Evolutionary conservation across 306 rosid genomes (phyloP).

Genomic region (Parietaria judaica): DNA sequence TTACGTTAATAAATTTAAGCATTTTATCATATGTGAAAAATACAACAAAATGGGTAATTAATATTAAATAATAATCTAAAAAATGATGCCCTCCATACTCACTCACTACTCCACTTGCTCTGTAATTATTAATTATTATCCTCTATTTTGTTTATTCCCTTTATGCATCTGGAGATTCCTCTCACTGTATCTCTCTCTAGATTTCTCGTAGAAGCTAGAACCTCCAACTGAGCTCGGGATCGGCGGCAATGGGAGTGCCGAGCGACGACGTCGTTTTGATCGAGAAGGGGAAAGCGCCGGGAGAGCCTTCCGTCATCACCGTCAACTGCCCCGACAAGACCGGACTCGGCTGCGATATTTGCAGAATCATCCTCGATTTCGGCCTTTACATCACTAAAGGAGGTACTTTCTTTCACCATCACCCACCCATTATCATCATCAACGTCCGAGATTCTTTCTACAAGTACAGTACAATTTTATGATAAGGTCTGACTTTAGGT

Average conservation of each 20-base stretch:
- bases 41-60: too few species aligned
- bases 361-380: conserved; percentile 55
- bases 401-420: conserved; percentile 25
- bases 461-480: too few species aligned
- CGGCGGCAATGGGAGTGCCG: conserved; percentile 31
- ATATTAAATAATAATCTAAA: too few species aligned
- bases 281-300: conserved; percentile 26
- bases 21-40: too few species aligned
- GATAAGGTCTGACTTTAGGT: not conserved
- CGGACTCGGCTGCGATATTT: conserved; percentile 70
- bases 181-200: not conserved
- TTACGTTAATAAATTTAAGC: too few species aligned
- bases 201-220: conserved; percentile 6
- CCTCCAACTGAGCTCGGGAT: not conserved
- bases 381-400: conserved; percentile 62
- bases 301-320: conserved; percentile 48
- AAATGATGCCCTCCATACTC: not conserved
- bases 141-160: not conserved
- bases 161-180: not conserved
- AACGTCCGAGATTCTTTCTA: not conserved
- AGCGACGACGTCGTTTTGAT: conserved; percentile 55
- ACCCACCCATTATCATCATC: not conserved
- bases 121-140: not conserved
- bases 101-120: not conserved
- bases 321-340: conserved; percentile 70